These are phyloP conservation scores for Aspergillus flavus DNA, from an alignment of 2,329 filamentous ascomycete species.

Conservation along the genomic window DNA sequence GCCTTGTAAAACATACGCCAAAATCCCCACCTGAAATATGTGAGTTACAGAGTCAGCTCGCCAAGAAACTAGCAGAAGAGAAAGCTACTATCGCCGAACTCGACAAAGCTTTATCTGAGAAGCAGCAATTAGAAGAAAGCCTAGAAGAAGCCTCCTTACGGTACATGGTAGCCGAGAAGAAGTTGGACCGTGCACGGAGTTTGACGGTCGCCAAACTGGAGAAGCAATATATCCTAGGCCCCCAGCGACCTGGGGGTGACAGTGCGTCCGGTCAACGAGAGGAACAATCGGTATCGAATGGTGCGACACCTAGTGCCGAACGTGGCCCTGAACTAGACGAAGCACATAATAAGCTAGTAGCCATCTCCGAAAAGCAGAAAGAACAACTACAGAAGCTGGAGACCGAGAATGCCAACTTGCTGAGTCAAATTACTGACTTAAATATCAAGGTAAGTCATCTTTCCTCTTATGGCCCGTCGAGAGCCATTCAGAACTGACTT, in stretches of 20 bases:
- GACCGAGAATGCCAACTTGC: conserved; percentile 71
- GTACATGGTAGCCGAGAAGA: conserved; percentile 95
- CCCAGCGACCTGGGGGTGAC: conserved; percentile 52
- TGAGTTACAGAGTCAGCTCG: conserved; percentile 74
- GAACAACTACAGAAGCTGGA: conserved; percentile 82
- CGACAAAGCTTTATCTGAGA: conserved; percentile 74
- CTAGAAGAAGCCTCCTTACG: conserved; percentile 85
- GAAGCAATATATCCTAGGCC: conserved; percentile 78
- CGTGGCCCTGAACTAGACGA: conserved; percentile 70
- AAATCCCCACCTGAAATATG: conserved; percentile 66
- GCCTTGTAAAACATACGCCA: conserved; percentile 59
- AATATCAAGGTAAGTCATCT: conserved; percentile 56
- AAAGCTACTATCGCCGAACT: conserved; percentile 79
- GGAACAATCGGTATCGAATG: conserved; percentile 57
- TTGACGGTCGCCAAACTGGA: conserved; percentile 88
- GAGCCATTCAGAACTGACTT: conserved; percentile 7
- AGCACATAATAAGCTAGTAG: conserved; percentile 75
- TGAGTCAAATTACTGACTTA: conserved; percentile 77
- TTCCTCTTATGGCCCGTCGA: background rate
- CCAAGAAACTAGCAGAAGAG: conserved; percentile 74
- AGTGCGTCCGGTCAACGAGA: conserved; percentile 54
- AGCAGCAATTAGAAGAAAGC: conserved; percentile 81
- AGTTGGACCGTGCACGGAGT: conserved; percentile 86
- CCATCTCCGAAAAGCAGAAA: conserved; percentile 79
- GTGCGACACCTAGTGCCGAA: conserved; percentile 54